Evolutionary conservation across 148 eudicot species (phyloP).

Genomic region (Rhododendron henanense): DNA sequence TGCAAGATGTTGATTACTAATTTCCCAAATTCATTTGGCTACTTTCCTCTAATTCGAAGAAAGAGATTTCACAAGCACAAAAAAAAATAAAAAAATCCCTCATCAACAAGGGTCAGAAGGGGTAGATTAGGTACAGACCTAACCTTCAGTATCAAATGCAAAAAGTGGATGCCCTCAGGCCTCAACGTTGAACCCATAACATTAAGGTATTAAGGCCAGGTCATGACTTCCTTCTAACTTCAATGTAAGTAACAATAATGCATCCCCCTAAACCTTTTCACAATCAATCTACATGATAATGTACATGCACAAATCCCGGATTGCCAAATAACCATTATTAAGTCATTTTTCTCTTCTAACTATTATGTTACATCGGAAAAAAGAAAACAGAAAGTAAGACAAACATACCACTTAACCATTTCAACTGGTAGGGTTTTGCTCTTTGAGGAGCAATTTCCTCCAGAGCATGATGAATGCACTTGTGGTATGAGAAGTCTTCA

Average conservation of each 20-base stretch:
- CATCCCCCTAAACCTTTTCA: background rate
- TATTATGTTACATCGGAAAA: background rate
- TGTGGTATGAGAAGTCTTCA: conserved; percentile 84
- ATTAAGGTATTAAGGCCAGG: background rate
- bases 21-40: background rate
- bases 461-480: conserved; percentile 54
- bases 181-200: background rate
- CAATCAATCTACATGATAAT: background rate
- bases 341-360: background rate
- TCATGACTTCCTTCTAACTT: background rate
- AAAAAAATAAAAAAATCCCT: background rate
- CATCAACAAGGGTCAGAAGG: background rate
- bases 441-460: conserved; percentile 53
- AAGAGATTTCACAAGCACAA: background rate
- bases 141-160: background rate
- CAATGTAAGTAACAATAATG: background rate
- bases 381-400: background rate
- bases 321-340: too few species aligned
- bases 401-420: conserved; percentile 34
- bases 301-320: background rate
- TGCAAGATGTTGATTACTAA: background rate
- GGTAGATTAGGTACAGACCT: background rate
- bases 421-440: conserved; percentile 41
- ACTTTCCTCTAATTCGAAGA: background rate
- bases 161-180: background rate